Base-by-base conservation (phyloP, 345 rosid genomes). In the Gossypium mustelinum region DNA sequence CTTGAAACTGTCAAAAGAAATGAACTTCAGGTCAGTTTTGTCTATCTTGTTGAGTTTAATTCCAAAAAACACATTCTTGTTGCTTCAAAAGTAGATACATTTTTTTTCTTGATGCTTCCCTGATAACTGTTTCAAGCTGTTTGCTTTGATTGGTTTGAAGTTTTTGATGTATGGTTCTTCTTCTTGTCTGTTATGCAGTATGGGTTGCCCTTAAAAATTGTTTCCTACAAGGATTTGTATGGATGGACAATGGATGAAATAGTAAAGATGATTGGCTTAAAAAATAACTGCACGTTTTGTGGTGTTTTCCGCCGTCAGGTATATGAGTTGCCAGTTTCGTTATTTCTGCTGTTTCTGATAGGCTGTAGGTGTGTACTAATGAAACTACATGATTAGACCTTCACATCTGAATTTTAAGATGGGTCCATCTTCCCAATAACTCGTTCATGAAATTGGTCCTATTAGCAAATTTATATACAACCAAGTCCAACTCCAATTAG, bases 231-330 rank as follows among this genome's bases (percentile, higher is more conserved):
- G 88, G 98, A 94, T 80, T 84, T 94, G 58, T 94, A 94, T 81
- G 98, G 98, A 79, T 92, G 98, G 98, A 94, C 98, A 1, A 94
- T 92, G 98, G 98, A 94, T 65, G 98, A 94, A 80, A 92, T 94
- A 78, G 98, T 94, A 55, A 91, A 90, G 85, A 87, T 91, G 90
- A 94, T 94, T 17, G 98, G 98, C 64, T 62, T 94, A 61, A 94
- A 94, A 88, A 94, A 94, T 76, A 94, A 92, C 69, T 94, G 98
- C 86, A 92, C 98, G 0, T 94, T 92, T 78, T 92, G 97, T 86
- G 98, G 98, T 74, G 98, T 94, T 73, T 92, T 92, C 76, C 95
- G 98, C 39, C 90, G 96, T 17, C 98, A 94, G 95, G 97, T 88
- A 77, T 20, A n/a, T 14, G 72, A 24, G 74, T 3, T 39, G 2